Percentiles rank a stretch among this genome's conserved stretches.
These are phyloP conservation scores for Aspergillus eucalypticola DNA, from an alignment of 2,329 filamentous ascomycete genomes.

Conservation along the genomic window DNA sequence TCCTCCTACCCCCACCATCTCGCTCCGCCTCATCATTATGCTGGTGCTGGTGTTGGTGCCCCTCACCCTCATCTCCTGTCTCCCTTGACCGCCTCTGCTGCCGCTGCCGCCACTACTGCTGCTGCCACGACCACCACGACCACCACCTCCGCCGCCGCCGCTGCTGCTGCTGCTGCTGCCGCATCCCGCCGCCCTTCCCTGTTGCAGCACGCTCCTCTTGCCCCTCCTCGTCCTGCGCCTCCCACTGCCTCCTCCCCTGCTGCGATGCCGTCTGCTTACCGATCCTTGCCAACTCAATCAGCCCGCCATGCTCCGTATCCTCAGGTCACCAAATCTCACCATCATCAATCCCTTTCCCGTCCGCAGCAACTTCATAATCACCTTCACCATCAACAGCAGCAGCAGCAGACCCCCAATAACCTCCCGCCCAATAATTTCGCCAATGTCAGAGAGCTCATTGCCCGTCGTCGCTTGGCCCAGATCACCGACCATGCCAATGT, in stretches of 20 bases:
- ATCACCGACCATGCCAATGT: slow-evolving; percentile 50
- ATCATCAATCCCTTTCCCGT: slow-evolving; percentile 23
- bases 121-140: slow-evolving; percentile 19
- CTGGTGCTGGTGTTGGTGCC: neutral
- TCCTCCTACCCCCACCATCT: slow-evolving; percentile 30
- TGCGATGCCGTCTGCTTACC: slow-evolving; percentile 48
- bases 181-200: slow-evolving; percentile 32
- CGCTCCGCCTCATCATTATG: slow-evolving; percentile 14
- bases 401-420: slow-evolving; percentile 14
- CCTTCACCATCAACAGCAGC: slow-evolving; percentile 18
- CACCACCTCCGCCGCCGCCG: slow-evolving; percentile 16
- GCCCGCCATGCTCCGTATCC: slow-evolving; percentile 42
- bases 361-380: slow-evolving; percentile 21
- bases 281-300: slow-evolving; percentile 39
- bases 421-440: slow-evolving; percentile 42
- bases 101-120: slow-evolving; percentile 17
- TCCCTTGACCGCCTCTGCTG: slow-evolving; percentile 9
- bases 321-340: slow-evolving; percentile 38
- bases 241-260: slow-evolving; percentile 29
- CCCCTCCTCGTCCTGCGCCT: slow-evolving; percentile 34
- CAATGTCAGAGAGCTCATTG: slow-evolving; percentile 44
- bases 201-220: slow-evolving; percentile 36
- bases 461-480: slow-evolving; percentile 44
- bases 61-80: slow-evolving; percentile 19
- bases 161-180: slow-evolving; percentile 21